A percentile compares a stretch with the other conserved stretches of the same genome.
Conservation (phyloP, 169 alveolate species). For the Blepharisma undulans region DNA sequence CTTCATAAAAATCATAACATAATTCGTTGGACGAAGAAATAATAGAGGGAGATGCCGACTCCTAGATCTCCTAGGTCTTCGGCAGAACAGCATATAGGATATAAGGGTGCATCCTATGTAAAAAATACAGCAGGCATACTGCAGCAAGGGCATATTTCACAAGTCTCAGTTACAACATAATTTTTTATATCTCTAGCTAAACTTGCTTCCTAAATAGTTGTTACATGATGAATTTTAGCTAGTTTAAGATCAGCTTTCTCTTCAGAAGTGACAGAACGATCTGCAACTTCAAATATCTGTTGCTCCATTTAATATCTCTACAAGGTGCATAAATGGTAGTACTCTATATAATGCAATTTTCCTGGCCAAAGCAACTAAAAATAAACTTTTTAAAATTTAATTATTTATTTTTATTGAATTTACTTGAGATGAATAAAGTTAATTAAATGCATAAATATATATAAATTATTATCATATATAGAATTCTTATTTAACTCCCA, state of each 20-base stretch:
- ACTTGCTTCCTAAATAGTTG: conserved; percentile 5
- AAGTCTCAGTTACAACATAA: background rate
- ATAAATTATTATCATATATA: no score
- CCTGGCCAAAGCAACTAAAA: no score
- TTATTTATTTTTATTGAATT: no score
- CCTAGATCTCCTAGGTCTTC: conserved; percentile 21
- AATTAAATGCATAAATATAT: no score
- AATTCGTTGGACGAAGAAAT: background rate
- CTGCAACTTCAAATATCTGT: background rate
- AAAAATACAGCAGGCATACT: background rate
- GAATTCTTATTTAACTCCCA: no score
- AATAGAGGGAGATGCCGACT: conserved; percentile 24
- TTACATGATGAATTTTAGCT: conserved; percentile 24
- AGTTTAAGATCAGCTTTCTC: conserved; percentile 4
- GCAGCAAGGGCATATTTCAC: conserved; percentile 21
- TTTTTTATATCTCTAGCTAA: background rate
- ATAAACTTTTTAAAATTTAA: no score
- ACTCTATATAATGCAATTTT: no score
- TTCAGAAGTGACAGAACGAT: background rate
- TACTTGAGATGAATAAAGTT: no score
- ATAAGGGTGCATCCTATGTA: background rate
- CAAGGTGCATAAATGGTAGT: no score
- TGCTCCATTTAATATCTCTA: no score
- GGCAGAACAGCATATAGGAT: background rate
- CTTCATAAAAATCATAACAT: background rate